Conservation (phyloP, 1,284 basidiomycete species). For the Ganoderma boninense region DNA sequence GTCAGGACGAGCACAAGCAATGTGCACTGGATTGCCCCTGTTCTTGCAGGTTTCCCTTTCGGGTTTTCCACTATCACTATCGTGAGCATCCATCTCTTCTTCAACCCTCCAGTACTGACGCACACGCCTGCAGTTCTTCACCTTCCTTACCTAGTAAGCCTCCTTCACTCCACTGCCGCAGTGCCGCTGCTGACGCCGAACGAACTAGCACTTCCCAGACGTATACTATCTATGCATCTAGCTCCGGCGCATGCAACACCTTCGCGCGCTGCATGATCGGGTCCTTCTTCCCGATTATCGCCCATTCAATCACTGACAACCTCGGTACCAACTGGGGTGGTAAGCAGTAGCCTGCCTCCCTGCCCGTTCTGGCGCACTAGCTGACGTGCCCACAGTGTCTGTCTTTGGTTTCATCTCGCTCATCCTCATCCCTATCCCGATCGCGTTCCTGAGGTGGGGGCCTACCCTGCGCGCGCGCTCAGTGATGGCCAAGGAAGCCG, state of each 20-base stretch:
- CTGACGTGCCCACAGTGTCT: too few relatives aligned
- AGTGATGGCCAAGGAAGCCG: constrained; percentile 35
- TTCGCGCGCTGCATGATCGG: constrained; percentile 37
- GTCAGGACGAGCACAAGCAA: constrained; percentile 39
- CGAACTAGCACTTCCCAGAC: constrained; percentile 32
- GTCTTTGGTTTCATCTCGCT: constrained; percentile 41
- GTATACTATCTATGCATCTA: constrained; percentile 39
- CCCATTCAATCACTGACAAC: constrained; percentile 34
- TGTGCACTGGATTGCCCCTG: constrained; percentile 39
- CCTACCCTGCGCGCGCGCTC: constrained; percentile 36
- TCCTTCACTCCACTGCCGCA: background rate
- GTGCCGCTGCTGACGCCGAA: background rate
- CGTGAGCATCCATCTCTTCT: background rate
- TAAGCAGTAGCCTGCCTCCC: constrained; percentile 18
- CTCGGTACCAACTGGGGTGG: constrained; percentile 42
- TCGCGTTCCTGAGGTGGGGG: constrained; percentile 40
- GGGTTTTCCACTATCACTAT: constrained; percentile 37
- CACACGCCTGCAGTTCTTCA: constrained; percentile 26
- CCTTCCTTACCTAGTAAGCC: constrained; percentile 27
- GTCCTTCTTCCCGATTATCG: constrained; percentile 37
- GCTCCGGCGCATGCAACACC: constrained; percentile 37
- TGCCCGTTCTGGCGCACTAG: too few relatives aligned
- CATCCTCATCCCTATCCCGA: constrained; percentile 38
- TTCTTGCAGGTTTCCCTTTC: constrained; percentile 39
- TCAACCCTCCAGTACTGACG: background rate